Percentiles rank a stretch among this genome's conserved stretches.
Evolutionary conservation across 2,329 filamentous ascomycete genomes (phyloP).

Genomic region (Aspergillus niger): DNA sequence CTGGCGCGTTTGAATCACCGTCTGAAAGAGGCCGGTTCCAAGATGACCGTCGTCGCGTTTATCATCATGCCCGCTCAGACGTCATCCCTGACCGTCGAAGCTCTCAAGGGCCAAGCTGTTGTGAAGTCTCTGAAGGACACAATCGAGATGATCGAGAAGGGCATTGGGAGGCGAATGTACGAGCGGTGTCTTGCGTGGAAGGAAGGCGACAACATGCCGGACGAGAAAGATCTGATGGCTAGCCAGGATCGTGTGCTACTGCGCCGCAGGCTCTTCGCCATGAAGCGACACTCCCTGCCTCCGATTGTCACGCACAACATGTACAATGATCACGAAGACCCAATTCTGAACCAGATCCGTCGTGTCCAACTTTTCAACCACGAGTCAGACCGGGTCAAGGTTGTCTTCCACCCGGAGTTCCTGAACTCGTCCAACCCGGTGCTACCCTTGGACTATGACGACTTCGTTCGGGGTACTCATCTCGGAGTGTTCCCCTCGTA

Average conservation of each 20-base stretch:
- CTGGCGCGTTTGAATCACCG: conserved; percentile 91
- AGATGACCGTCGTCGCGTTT: conserved; percentile 93
- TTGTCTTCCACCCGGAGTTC: conserved; percentile 98
- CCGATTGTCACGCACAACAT: conserved; percentile 99
- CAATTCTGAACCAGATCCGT: conserved; percentile 92
- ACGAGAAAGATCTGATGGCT: conserved; percentile 94
- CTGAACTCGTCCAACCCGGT: conserved; percentile 94
- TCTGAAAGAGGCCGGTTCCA: conserved; percentile 80
- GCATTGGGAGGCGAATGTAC: conserved; percentile 90
- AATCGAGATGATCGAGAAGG: conserved; percentile 86
- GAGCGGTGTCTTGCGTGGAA: conserved; percentile 94
- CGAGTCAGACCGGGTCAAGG: conserved; percentile 90
- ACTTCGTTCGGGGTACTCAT: conserved; percentile 96
- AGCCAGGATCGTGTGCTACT: conserved; percentile 90
- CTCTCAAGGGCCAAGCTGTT: conserved; percentile 93
- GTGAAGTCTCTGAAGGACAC: conserved; percentile 96
- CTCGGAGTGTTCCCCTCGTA: conserved; percentile 95
- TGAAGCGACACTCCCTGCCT: conserved; percentile 88
- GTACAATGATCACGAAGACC: conserved; percentile 90
- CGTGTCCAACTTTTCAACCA: conserved; percentile 97
- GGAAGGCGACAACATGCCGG: conserved; percentile 87
- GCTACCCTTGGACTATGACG: conserved; percentile 93
- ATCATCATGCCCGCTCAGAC: conserved; percentile 99
- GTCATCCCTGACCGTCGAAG: conserved; percentile 89
- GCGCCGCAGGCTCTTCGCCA: conserved; percentile 87